Conservation (phyloP, 2,329 filamentous ascomycete species). For the Aspergillus chevalieri region DNA sequence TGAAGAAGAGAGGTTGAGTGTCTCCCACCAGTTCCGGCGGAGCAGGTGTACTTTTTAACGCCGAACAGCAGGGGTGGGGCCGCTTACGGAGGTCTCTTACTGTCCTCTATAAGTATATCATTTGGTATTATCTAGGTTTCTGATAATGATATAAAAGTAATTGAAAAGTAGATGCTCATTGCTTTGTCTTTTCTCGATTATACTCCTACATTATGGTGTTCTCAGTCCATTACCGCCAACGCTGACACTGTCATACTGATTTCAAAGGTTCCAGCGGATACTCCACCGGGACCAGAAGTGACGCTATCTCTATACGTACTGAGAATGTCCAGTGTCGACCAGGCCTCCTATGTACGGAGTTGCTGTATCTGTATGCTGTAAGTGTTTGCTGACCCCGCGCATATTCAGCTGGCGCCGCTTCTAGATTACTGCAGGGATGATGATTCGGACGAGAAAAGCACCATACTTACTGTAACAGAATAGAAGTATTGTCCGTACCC, state of each 20-base stretch:
- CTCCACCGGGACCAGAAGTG: neutral
- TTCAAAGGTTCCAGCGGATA: neutral
- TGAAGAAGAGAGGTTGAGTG: constrained; percentile 1
- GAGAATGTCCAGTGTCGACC: neutral
- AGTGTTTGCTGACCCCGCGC: no score
- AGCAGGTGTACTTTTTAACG: constrained; percentile 29
- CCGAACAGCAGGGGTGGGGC: constrained; percentile 3
- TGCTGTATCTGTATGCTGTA: neutral
- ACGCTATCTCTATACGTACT: neutral
- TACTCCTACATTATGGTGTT: no score
- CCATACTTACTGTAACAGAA: no score
- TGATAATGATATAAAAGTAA: neutral
- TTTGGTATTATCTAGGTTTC: neutral
- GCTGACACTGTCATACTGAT: neutral
- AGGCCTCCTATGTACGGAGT: neutral
- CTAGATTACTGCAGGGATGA: no score
- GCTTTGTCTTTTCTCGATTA: neutral
- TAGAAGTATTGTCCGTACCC: neutral
- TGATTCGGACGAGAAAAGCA: no score
- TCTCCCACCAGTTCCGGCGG: constrained; percentile 23
- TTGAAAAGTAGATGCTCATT: neutral
- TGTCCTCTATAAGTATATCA: neutral
- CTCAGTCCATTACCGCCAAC: neutral
- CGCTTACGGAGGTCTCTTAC: neutral
- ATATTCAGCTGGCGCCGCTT: no score